These are phyloP conservation scores for Arctostaphylos glauca DNA, from an alignment of 148 eudicot genomes.

Conservation along the genomic window DNA sequence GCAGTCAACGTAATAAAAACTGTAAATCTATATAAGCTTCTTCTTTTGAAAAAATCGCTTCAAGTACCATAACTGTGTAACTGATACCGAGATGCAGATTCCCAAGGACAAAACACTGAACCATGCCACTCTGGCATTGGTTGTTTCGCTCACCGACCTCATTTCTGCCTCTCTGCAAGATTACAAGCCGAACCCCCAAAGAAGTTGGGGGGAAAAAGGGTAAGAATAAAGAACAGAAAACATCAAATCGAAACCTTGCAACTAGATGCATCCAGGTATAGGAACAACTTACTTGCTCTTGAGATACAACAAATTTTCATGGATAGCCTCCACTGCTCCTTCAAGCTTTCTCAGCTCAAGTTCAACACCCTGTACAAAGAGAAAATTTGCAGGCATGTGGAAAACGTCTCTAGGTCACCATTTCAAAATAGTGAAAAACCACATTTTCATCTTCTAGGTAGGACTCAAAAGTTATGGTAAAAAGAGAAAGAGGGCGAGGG, in stretches of 20 bases:
- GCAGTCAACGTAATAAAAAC: neutral
- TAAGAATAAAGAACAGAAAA: neutral
- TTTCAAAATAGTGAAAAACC: neutral
- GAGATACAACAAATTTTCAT: conserved; percentile 51
- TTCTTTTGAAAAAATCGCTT: conserved; percentile 68
- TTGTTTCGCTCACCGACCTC: conserved; percentile 69
- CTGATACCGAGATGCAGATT: conserved; percentile 51
- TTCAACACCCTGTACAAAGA: conserved; percentile 55
- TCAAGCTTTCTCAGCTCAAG: conserved; percentile 74
- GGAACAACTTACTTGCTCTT: conserved; percentile 40
- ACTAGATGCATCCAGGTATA: neutral
- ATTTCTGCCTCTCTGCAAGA: conserved; percentile 62
- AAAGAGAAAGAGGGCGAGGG: neutral
- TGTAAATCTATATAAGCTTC: conserved; percentile 52
- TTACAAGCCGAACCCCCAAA: neutral
- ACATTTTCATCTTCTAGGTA: neutral
- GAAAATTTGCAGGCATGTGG: neutral
- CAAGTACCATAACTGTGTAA: conserved; percentile 56
- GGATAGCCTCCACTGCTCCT: conserved; percentile 61
- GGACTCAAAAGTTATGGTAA: neutral
- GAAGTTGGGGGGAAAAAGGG: neutral
- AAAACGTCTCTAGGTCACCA: neutral
- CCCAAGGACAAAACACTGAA: conserved; percentile 61
- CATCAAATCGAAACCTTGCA: neutral
- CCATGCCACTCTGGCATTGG: conserved; percentile 67